Conservation (phyloP, 2,329 filamentous ascomycete genomes). For the Penicillium sp. region DNA sequence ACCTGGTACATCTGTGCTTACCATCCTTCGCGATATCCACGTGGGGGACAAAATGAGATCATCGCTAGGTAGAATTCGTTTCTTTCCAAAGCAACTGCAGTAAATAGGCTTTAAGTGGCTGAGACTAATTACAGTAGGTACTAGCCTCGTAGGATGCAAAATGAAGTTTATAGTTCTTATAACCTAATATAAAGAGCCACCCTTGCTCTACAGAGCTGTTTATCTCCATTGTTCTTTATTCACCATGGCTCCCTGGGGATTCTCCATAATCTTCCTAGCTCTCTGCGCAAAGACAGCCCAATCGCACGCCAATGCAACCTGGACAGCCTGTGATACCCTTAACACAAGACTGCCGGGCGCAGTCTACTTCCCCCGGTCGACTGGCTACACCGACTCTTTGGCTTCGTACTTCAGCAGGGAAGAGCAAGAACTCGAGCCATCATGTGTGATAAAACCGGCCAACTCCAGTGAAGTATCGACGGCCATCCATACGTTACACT, state of each 20-base stretch:
- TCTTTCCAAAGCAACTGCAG: neutral
- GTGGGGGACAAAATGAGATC: neutral
- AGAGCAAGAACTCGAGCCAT: neutral
- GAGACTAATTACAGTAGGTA: neutral
- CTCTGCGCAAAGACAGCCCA: neutral
- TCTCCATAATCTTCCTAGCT: neutral
- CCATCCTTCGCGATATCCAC: neutral
- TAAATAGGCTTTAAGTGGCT: neutral
- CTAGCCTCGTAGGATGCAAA: neutral
- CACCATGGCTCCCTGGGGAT: neutral
- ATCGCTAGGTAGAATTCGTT: neutral
- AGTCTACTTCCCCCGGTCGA: neutral
- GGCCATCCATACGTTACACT: neutral
- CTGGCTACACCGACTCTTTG: neutral
- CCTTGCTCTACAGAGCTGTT: neutral
- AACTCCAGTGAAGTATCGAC: neutral
- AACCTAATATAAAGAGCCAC: neutral
- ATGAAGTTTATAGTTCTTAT: neutral
- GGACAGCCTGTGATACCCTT: neutral
- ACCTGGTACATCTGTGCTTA: neutral
- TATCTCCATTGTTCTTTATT: neutral
- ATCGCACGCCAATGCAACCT: neutral
- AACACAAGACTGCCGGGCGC: neutral
- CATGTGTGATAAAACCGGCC: neutral
- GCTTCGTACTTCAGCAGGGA: neutral